Evolutionary conservation across 192 early-diverging fungal genomes (phyloP), one percentile per base, ranked within the genome.

Genomic region (Linnemannia zychae): DNA sequence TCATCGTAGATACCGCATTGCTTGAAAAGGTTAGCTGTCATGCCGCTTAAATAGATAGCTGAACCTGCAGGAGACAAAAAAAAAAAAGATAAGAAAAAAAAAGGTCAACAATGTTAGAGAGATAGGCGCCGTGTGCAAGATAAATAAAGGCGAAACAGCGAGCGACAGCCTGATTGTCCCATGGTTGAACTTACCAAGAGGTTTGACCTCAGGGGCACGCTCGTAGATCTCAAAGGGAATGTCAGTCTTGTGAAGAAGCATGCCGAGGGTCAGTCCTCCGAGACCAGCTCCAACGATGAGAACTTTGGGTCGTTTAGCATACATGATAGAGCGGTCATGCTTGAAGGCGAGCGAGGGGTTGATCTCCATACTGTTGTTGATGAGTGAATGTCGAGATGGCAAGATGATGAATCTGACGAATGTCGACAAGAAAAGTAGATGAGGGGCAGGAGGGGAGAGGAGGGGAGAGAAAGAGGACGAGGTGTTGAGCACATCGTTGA

Each of bases 201-300:
- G 53, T 12, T 60, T 71, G 13, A 66, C 69, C 46, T 78, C 52
- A 0, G 69, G 4, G 18, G 48, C 34, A 15, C 77, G 36, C 7
- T 78, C 77, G 3, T 47, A 78, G 24, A 72, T 63, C 13, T 60
- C 37, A 15, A 57, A 78, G n/a, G 69, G 53, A 13, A 78, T 24
- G 9, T 50, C 50, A 0, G 53, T 40, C 24, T 71, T 50, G 3
- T 78, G 53, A 1, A 78, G 69, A 6, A 78, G 70, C 47, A 71
- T 72, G 33, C 28, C 70, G 0, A 78, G 53, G 2, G 40, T 57
- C 4, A 78, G 38, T 0, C 53, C 69, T 7, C 50, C 28, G 7
- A 78, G 37, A 40, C 77, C 69, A 3, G 77, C 69, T n/a, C 77
- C 77, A 4, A 65, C 40, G 22, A 78, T 72, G 20, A 72, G 37